A percentile compares a stretch with the other conserved stretches of the same genome.
Evolutionary conservation across 305 asterid species (phyloP).

Genomic region (Fraxinus sp.): DNA sequence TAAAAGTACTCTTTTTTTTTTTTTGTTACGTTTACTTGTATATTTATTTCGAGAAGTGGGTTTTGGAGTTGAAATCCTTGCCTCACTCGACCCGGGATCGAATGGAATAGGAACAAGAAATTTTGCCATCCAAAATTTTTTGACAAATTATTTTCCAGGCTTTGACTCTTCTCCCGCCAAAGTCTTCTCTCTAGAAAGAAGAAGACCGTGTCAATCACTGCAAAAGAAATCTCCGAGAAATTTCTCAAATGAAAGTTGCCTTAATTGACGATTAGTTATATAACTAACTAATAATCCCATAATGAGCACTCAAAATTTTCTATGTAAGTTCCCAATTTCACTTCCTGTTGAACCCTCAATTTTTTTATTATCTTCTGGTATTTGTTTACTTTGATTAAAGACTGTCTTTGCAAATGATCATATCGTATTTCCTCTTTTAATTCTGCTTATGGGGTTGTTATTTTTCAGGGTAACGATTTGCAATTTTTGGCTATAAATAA

Average conservation of each 20-base stretch:
- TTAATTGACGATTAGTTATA: slow-evolving; percentile 9
- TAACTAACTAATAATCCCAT: neutral
- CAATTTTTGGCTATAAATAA: neutral
- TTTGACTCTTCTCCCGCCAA: slow-evolving; percentile 29
- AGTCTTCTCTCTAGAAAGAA: slow-evolving; percentile 7
- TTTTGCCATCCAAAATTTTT: neutral
- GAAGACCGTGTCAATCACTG: neutral
- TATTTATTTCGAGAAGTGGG: no score
- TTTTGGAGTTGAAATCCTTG: neutral
- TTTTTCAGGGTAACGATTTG: slow-evolving; percentile 17
- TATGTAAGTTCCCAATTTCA: neutral
- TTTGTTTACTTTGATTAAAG: neutral
- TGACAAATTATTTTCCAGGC: no score
- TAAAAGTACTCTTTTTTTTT: no score
- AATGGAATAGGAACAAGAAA: neutral
- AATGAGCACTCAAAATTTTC: neutral
- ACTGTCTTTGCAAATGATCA: neutral
- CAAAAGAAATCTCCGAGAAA: slow-evolving; percentile 7
- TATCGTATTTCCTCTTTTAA: neutral
- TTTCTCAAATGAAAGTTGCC: slow-evolving; percentile 20
- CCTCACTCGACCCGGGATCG: neutral
- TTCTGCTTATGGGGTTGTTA: neutral
- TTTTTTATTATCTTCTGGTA: neutral
- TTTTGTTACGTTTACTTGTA: no score
- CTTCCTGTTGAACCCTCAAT: neutral